Percentiles rank a stretch among this genome's conserved stretches.
phyloP scores from a whole-genome alignment of 1,284 basidiomycete species.

The Rhodotorula sp. region DNA sequence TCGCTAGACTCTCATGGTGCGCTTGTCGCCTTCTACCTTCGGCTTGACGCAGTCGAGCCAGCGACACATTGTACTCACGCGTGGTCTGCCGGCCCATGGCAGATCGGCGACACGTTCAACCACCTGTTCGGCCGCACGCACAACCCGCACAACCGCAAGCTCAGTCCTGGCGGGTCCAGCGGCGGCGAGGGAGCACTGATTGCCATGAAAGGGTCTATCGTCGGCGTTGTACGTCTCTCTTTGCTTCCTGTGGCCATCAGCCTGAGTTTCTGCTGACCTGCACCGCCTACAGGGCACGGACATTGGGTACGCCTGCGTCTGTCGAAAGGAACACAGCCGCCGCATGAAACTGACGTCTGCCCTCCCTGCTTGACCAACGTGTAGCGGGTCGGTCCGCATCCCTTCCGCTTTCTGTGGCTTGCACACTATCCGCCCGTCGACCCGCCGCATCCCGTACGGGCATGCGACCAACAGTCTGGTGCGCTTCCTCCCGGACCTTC shows the following conservation, averaged over 20 bases:
- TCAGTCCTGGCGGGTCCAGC: conserved; percentile 56
- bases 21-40: neutral
- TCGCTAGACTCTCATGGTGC: conserved; percentile 48
- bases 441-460: conserved; percentile 18
- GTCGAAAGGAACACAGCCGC: no score
- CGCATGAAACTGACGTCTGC: neutral
- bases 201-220: conserved; percentile 60
- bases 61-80: neutral
- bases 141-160: conserved; percentile 57
- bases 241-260: no score
- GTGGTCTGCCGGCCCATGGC: neutral
- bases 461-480: conserved; percentile 23
- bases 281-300: conserved; percentile 48
- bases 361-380: no score
- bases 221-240: conserved; percentile 59
- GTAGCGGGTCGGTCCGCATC: conserved; percentile 44
- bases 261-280: neutral
- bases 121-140: conserved; percentile 47
- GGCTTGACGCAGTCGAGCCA: neutral
- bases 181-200: conserved; percentile 62
- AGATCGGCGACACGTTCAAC: conserved; percentile 41
- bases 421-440: conserved; percentile 18
- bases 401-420: conserved; percentile 22
- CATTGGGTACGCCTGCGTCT: conserved; percentile 33
- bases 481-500: conserved; percentile 7